These are phyloP conservation scores for Gigaspora rosea DNA, from an alignment of 192 early-diverging fungal species.

Conservation along the genomic window DNA sequence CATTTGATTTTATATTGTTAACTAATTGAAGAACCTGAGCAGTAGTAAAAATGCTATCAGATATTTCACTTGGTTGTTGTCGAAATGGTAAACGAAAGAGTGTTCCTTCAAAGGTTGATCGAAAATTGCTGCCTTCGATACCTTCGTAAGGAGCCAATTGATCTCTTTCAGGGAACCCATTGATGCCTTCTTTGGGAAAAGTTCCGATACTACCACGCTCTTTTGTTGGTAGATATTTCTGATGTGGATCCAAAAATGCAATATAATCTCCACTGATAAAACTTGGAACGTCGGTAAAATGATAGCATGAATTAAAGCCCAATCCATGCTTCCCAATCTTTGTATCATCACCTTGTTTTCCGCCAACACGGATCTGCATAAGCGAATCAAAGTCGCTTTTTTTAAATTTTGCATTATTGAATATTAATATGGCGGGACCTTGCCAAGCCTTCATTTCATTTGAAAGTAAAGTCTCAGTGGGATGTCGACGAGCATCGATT, in stretches of 20 bases:
- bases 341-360: background rate
- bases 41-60: background rate
- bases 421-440: slow-evolving; percentile 35
- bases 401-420: slow-evolving; percentile 33
- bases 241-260: slow-evolving; percentile 35
- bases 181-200: slow-evolving; percentile 1
- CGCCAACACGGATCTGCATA: slow-evolving; percentile 33
- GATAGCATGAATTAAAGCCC: slow-evolving; percentile 34
- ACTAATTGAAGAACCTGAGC: background rate
- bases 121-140: slow-evolving; percentile 26
- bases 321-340: slow-evolving; percentile 6
- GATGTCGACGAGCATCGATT: slow-evolving; percentile 16
- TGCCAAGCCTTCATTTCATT: slow-evolving; percentile 34
- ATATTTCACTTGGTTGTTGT: background rate
- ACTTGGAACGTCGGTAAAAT: slow-evolving; percentile 35
- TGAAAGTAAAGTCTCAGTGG: background rate
- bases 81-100: slow-evolving; percentile 37
- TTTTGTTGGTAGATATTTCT: slow-evolving; percentile 13
- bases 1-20: background rate
- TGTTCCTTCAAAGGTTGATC: slow-evolving; percentile 28
- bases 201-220: background rate
- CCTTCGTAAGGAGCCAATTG: slow-evolving; percentile 31
- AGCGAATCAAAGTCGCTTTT: slow-evolving; percentile 25
- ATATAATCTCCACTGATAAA: slow-evolving; percentile 27
- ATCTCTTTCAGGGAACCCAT: background rate